phyloP scores from a whole-genome alignment of 202 grass and related monocot species.

The Panicum hallii region DNA sequence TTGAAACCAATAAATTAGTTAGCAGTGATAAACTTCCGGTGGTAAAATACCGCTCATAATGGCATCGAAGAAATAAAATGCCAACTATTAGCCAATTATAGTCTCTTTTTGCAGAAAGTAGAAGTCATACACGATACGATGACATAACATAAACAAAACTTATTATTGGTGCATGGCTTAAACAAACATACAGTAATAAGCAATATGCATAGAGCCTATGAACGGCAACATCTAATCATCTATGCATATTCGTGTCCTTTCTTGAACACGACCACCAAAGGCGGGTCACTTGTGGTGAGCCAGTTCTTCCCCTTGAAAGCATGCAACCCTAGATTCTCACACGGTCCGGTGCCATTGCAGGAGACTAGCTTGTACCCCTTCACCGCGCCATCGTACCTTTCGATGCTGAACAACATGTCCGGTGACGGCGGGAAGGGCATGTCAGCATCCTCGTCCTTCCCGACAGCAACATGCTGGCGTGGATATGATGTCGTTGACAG shows the following conservation, averaged over 20 bases:
- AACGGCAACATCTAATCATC: not conserved
- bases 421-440: not conserved
- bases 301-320: not conserved
- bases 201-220: not conserved
- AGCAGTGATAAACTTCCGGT: too few relatives aligned
- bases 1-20: too few relatives aligned
- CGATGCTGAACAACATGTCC: not conserved
- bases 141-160: not conserved
- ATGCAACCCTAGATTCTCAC: not conserved
- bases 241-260: not conserved
- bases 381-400: not conserved
- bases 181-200: not conserved
- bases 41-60: too few relatives aligned
- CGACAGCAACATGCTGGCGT: not conserved
- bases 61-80: too few relatives aligned
- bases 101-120: not conserved
- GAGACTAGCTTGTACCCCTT: slow-evolving; percentile 3
- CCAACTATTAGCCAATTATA: too few relatives aligned
- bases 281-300: not conserved
- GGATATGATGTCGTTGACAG: not conserved
- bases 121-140: not conserved
- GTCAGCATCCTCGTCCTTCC: not conserved
- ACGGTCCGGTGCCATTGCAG: not conserved
- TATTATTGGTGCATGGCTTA: not conserved
- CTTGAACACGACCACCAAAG: slow-evolving; percentile 50